Evolutionary conservation across 2,329 filamentous ascomycete genomes (phyloP), one percentile per base, ranked within the genome.

Genomic region (Aspergillus ustus): DNA sequence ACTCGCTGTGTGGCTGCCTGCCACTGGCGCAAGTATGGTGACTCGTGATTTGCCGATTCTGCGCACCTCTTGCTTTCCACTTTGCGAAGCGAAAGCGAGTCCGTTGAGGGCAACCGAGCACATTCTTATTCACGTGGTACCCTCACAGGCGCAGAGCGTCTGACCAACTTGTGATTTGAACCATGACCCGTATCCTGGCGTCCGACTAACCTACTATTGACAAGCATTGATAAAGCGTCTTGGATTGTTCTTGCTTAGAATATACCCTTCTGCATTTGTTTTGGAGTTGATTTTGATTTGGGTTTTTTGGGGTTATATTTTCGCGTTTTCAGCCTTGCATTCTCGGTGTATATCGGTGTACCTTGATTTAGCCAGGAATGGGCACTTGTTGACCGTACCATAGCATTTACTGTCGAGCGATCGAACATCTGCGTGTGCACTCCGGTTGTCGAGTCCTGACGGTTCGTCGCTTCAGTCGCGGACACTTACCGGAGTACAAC

Each of bases 381-480:
- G 59, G 31, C 59, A 59, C 57, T 62, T 50, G 46, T 68, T 66
- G 53, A 65, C 66, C 52, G 59, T 13, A 20, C 28, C 40, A 59
- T 56, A 54, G 46, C 53, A 37, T 57, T 53, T 50, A 46, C 53
- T 28, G 46, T 46, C 57, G 44, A 54, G 49, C 57, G 57, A 53
- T 58, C 54, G 57, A 60, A 53, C 50, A 44, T 53, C 40, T 60
- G 58, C 49, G 52, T 52, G 48, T 55, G 58, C 57, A 60, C 61
- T 52, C 54, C 54, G 61, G 50, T 53, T 61, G 54, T 53, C 52
- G 31, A 19, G 15, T n/a, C n/a, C 40, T 44, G 37, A 48, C 19
- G 48, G 37, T 28, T 20, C 40, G 20, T 60, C 25, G 22, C 28
- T 37, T 50, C 48, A 29, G 43, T n/a, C 45, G 13, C 11, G 34